Conservation (phyloP, 1,284 basidiomycete species). For the Ustanciosporium gigantosporum region DNA sequence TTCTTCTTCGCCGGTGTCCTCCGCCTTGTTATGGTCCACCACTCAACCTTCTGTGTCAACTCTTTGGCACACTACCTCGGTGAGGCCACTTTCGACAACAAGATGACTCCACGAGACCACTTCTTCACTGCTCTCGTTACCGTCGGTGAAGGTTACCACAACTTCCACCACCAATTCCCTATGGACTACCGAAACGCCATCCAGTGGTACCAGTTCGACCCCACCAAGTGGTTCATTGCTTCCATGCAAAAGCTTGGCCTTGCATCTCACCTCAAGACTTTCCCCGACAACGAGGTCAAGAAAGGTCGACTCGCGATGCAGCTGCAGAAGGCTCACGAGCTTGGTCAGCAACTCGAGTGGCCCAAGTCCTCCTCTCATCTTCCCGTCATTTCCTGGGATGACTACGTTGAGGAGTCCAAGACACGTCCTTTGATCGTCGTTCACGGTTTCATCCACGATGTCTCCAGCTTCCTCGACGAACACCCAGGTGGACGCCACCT, state of each 20-base stretch:
- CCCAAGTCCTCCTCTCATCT: slow-evolving; percentile 53
- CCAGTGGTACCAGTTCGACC: slow-evolving; percentile 60
- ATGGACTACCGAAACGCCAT: slow-evolving; percentile 60
- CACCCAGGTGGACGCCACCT: slow-evolving; percentile 58
- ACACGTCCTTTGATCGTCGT: slow-evolving; percentile 54
- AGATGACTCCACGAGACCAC: slow-evolving; percentile 60
- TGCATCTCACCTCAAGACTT: slow-evolving; percentile 57
- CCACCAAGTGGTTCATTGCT: slow-evolving; percentile 60
- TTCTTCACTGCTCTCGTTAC: slow-evolving; percentile 58
- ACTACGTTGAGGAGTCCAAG: slow-evolving; percentile 58
- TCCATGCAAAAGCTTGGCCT: slow-evolving; percentile 50
- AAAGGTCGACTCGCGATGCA: slow-evolving; percentile 59
- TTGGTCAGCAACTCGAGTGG: slow-evolving; percentile 42
- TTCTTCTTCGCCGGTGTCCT: slow-evolving; percentile 59
- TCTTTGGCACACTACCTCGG: slow-evolving; percentile 60
- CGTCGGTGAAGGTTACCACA: slow-evolving; percentile 60
- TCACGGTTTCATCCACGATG: slow-evolving; percentile 58
- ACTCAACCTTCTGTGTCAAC: slow-evolving; percentile 61
- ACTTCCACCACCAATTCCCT: slow-evolving; percentile 61
- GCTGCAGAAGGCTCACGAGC: slow-evolving; percentile 49
- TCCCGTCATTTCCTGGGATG: slow-evolving; percentile 60
- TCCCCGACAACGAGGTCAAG: slow-evolving; percentile 60
- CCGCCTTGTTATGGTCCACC: slow-evolving; percentile 59
- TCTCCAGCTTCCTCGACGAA: slow-evolving; percentile 56
- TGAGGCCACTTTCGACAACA: slow-evolving; percentile 59